Percentiles rank a stretch among this genome's conserved stretches.
phyloP scores from a whole-genome alignment of 129 eudicot species.

The Flaveria trinervia region DNA sequence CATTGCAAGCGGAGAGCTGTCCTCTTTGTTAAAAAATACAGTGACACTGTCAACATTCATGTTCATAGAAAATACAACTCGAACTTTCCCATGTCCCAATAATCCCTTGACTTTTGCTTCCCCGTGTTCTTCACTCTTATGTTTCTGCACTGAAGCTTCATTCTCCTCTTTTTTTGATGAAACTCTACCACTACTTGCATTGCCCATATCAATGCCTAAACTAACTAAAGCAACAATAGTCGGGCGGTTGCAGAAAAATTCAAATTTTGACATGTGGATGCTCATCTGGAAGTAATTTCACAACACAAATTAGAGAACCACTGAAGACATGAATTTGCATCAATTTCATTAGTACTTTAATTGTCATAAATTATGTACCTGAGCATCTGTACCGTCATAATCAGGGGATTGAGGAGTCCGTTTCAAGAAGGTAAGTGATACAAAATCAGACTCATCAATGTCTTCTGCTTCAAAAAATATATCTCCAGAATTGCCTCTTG shows the following conservation, averaged over 20 bases:
- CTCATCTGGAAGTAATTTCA: constrained; percentile 60
- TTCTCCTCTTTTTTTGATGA: constrained; percentile 37
- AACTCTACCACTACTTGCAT: constrained; percentile 38
- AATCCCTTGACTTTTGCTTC: constrained; percentile 70
- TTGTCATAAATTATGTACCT: constrained; percentile 46
- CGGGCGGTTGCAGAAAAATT: constrained; percentile 85
- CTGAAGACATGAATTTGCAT: neutral
- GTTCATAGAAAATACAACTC: constrained; percentile 66
- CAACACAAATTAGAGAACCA: constrained; percentile 26
- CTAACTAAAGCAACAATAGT: constrained; percentile 80
- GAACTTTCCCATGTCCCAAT: constrained; percentile 85
- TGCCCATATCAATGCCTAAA: constrained; percentile 75
- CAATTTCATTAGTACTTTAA: constrained; percentile 17
- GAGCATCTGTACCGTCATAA: constrained; percentile 86
- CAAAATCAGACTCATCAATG: constrained; percentile 74
- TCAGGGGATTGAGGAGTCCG: constrained; percentile 72
- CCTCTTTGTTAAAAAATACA: constrained; percentile 83
- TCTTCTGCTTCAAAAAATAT: constrained; percentile 72
- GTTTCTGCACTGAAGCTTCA: constrained; percentile 43
- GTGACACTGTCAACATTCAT: constrained; percentile 84
- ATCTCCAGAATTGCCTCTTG: constrained; percentile 51
- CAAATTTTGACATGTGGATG: constrained; percentile 79
- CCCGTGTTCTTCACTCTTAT: constrained; percentile 38
- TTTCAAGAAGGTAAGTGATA: constrained; percentile 66
- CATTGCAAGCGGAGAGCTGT: constrained; percentile 90